phyloP scores from a whole-genome alignment of 1,139 yeast genomes.

The Dujonia santamariae region DNA sequence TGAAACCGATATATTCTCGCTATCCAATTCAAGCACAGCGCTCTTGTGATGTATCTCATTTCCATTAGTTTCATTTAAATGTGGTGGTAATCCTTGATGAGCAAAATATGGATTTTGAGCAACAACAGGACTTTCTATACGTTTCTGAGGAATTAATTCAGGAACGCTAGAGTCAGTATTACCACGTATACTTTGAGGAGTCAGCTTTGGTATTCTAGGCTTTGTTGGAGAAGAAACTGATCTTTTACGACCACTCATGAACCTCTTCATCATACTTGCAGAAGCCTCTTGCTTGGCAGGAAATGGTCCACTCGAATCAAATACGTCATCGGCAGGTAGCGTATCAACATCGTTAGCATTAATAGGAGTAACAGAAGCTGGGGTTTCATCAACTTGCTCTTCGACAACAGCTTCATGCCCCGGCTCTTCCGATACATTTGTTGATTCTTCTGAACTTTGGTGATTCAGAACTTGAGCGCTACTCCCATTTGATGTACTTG shows the following conservation, averaged over 20 bases:
- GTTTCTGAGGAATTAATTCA: constrained; percentile 4
- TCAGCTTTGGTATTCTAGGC: constrained; percentile 18
- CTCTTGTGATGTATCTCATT: constrained; percentile 20
- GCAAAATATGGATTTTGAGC: constrained; percentile 48
- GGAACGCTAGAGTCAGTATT: neutral
- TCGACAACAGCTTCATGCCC: too few relatives aligned
- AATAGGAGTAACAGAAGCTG: too few relatives aligned
- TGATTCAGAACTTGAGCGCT: too few relatives aligned
- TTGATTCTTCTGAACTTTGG: too few relatives aligned
- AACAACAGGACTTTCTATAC: constrained; percentile 23
- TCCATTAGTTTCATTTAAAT: constrained; percentile 20
- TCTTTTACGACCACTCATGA: constrained; percentile 21
- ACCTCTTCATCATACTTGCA: constrained; percentile 12
- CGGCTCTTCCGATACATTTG: too few relatives aligned
- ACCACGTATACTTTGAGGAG: neutral
- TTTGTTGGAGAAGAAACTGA: constrained; percentile 23
- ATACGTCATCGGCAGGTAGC: too few relatives aligned
- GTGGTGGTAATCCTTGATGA: constrained; percentile 57
- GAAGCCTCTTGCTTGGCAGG: constrained; percentile 11
- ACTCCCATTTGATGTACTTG: neutral
- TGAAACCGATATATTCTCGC: constrained; percentile 29
- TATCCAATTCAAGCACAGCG: constrained; percentile 10
- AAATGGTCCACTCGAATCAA: neutral
- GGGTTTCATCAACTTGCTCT: too few relatives aligned
- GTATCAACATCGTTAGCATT: too few relatives aligned